Evolutionary conservation across 106 monocot species (phyloP), one percentile per base, ranked within the genome.

Genomic region (Dactylorhiza incarnata): DNA sequence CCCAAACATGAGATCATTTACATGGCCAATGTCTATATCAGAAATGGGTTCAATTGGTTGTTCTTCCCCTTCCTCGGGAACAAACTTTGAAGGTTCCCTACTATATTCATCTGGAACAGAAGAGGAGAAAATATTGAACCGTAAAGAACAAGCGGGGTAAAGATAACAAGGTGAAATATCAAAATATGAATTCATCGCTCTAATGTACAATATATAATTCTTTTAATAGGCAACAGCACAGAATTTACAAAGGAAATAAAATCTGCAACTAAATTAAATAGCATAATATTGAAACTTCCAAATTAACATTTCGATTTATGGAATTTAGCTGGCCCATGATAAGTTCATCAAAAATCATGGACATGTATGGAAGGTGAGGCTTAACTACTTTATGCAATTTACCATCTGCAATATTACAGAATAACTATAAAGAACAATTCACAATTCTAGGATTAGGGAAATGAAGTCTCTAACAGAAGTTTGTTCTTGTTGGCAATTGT

Each of bases 21-120:
- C 79, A 15, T 84, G 61, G 58, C 72, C 7, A 7, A 86, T 86
- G 49, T 79, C 77, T 48, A 89, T 58, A 66, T 86, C 89, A 15
- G 89, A 89, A 68, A 86, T 82, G n/a, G 84, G 86, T 50, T 90
- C 84, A 20, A 90, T 90, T 6, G 86, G 84, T 19, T 43, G 52
- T 70, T 90, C 90, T 66, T 50, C 83, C 22, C 68, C 73, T 23
- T 20, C 53, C 24, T 25, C 23, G 73, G 50, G 24, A 24, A 22
- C 46, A 26, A 72, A n/a, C 12, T 24, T 43, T 15, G 78, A 43
- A 0, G 73, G 72, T 25, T 91, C 91, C 58, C 85, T 83, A 17
- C 82, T 91, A 54, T 87, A 77, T 55, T 91, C 87, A 80, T 91
- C 91, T 91, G 37, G 44, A 74, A 81, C 15, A 51, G 25, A 71